These are phyloP conservation scores for Arthrobotrys sinensis DNA, from an alignment of 2,329 filamentous ascomycete genomes.

Conservation along the genomic window DNA sequence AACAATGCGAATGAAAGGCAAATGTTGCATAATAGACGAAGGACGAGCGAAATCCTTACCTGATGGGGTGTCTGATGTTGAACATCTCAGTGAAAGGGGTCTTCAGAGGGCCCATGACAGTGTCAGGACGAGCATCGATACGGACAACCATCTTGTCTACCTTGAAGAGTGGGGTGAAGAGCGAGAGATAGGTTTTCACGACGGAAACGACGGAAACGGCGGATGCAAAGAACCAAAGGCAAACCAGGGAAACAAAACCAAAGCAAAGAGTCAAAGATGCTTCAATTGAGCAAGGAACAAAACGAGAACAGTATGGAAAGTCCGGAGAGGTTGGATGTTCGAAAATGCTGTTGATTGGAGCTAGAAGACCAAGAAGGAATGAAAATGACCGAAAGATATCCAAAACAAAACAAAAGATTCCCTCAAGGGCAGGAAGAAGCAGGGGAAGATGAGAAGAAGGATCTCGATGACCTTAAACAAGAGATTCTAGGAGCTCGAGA, in stretches of 20 bases:
- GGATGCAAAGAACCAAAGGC: not conserved
- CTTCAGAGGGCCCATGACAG: slow-evolving; percentile 69
- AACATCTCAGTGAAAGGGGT: slow-evolving; percentile 85
- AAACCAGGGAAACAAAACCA: not conserved
- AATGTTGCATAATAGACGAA: not conserved
- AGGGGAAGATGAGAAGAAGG: too few species aligned
- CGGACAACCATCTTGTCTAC: slow-evolving; percentile 40
- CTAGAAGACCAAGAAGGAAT: too few species aligned
- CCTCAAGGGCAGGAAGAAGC: too few species aligned
- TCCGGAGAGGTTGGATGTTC: not conserved
- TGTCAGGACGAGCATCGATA: slow-evolving; percentile 32
- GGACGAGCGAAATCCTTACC: slow-evolving; percentile 7
- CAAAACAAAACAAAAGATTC: too few species aligned
- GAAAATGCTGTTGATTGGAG: too few species aligned
- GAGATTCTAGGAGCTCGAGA: too few species aligned
- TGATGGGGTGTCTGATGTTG: slow-evolving; percentile 85
- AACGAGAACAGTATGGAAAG: too few species aligned
- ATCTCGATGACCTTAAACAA: too few species aligned
- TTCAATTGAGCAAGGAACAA: not conserved
- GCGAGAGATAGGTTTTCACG: not conserved
- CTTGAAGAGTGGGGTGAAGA: not conserved
- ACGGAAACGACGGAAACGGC: not conserved
- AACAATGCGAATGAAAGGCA: slow-evolving; percentile 68
- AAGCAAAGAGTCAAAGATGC: not conserved
- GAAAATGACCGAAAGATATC: too few species aligned